Conservation (phyloP, 176 grass and related monocot species). For the Sorghum bicolor region Sorghum_bicolor_NCBIv3 NC_012875.2:45719001-45719500, state of each 20-base stretch:
- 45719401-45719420: background rate
- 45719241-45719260: background rate
- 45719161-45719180: background rate
- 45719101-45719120: constrained; percentile 4
- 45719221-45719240: background rate
- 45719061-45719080: background rate
- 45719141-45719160: background rate
- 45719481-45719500: background rate
- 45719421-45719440: background rate
- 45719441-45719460: background rate
- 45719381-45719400: background rate
- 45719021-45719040: background rate
- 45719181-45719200: background rate
- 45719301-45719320: background rate
- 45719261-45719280: background rate
- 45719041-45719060: background rate
- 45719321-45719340: background rate
- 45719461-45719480: background rate
- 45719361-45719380: background rate
- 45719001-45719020: constrained; percentile 5
- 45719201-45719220: background rate
- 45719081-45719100: background rate
- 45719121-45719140: background rate
- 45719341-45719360: background rate
- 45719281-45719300: background rate